phyloP scores from a whole-genome alignment of 192 early-diverging fungal species.

The Piromyces sp. region DNA sequence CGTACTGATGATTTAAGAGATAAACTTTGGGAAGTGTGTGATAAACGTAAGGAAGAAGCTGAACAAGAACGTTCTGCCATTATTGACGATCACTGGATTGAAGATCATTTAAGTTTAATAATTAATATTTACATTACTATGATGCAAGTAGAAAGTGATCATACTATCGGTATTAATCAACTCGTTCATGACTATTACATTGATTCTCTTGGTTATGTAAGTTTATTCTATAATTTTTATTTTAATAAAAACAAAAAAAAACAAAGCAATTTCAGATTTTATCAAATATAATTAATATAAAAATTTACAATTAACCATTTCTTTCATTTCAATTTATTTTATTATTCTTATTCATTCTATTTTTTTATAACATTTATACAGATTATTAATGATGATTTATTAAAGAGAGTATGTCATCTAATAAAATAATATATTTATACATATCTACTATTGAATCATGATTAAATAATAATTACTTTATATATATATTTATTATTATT shows the following conservation, averaged over 20 bases:
- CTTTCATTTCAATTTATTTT: too few species aligned
- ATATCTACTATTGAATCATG: too few species aligned
- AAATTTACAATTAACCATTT: too few species aligned
- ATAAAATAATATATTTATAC: too few species aligned
- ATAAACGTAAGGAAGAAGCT: slow-evolving; percentile 35
- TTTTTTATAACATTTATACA: neutral
- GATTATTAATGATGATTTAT: neutral
- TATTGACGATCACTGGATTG: slow-evolving; percentile 36
- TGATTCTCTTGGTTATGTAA: slow-evolving; percentile 23
- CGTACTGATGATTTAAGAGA: slow-evolving; percentile 41
- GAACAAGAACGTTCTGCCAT: slow-evolving; percentile 29
- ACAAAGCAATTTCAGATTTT: too few species aligned
- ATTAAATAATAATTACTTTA: too few species aligned
- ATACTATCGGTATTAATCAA: slow-evolving; percentile 20
- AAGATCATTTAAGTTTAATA: slow-evolving; percentile 35
- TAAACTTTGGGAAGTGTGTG: slow-evolving; percentile 37
- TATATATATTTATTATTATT: too few species aligned
- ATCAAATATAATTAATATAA: too few species aligned
- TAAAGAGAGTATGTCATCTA: neutral
- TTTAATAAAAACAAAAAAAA: too few species aligned
- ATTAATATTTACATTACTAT: slow-evolving; percentile 30
- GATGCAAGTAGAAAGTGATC: slow-evolving; percentile 38
- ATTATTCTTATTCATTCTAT: too few species aligned
- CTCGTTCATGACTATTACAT: slow-evolving; percentile 28
- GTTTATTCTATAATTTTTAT: neutral